phyloP scores from a whole-genome alignment of 1,139 yeast genomes.

The Saccharomycopsis phalli region DNA sequence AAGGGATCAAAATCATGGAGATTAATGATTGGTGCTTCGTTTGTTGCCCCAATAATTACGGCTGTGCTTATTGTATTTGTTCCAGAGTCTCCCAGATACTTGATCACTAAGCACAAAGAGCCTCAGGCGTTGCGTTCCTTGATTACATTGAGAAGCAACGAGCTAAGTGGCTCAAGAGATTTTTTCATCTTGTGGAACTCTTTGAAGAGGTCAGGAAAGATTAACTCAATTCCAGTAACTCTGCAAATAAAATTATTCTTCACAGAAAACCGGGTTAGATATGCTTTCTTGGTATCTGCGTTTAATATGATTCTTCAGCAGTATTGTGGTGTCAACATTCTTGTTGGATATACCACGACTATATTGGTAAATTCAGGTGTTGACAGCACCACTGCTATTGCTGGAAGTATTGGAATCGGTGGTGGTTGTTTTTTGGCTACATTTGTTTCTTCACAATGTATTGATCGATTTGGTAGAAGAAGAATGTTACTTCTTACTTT shows the following conservation, averaged over 20 bases:
- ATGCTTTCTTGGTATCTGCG: constrained; percentile 46
- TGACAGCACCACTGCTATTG: constrained; percentile 36
- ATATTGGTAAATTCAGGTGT: constrained; percentile 41
- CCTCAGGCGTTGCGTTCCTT: constrained; percentile 40
- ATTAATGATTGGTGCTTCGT: constrained; percentile 31
- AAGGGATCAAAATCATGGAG: constrained; percentile 28
- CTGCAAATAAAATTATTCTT: constrained; percentile 38
- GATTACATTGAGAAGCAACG: constrained; percentile 30
- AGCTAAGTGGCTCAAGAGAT: constrained; percentile 40
- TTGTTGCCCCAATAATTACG: constrained; percentile 27
- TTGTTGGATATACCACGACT: constrained; percentile 46
- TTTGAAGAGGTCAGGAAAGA: constrained; percentile 33
- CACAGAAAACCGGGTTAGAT: constrained; percentile 41
- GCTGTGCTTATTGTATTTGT: constrained; percentile 28
- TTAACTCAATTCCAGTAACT: constrained; percentile 31
- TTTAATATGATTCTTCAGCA: constrained; percentile 51
- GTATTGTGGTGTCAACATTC: constrained; percentile 49
- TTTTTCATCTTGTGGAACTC: constrained; percentile 38
- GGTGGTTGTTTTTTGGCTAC: constrained; percentile 46
- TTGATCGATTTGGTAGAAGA: constrained; percentile 49
- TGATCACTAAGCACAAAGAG: constrained; percentile 42
- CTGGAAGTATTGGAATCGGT: constrained; percentile 51
- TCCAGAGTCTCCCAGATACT: constrained; percentile 76
- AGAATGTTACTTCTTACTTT: constrained; percentile 39
- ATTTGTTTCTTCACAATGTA: constrained; percentile 43